Base-by-base conservation (phyloP, 2,329 filamentous ascomycete species). In the Zalaria obscura region DNA sequence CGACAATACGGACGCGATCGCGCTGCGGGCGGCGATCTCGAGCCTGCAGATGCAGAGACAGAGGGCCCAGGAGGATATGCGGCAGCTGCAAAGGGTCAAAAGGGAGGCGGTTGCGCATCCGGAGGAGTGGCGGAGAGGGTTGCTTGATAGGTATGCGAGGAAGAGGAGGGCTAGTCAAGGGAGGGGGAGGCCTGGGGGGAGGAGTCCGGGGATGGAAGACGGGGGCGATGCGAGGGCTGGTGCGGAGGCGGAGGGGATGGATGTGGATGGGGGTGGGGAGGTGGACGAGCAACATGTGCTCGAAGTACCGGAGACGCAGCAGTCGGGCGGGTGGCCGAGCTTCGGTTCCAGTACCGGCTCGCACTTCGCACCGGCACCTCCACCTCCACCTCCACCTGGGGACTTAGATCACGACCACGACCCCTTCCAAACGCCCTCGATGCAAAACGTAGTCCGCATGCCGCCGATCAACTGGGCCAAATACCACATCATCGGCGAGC, bases 381-480 rank as follows among this genome's bases (percentile, higher is more conserved):
- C 43, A 25, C 35, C 35, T 47, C 18, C 25, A 35, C 34, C 32
- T 7, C 36, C n/a, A 36, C 33, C n/a, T 18, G 39, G 35, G 18
- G 18, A 18, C 18, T 18, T 18, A 18, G 18, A 11, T 35, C 33
- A 18, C 10, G 25, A 25, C 37, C n/a, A 11, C 38, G 38, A 3
- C 46, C 50, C 26, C 87, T 87, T 66, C 67, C 74, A 2, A 65
- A 64, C 11, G 73, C 88, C 88, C 0, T 73, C 72, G 9, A 77
- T 83, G 5, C 89, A 95, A 59, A 83, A 83, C 50, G 68, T 96
- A 1, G 80, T 93, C 26, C 78, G 88, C 34, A 86, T 80, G 64
- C 89, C 89, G 5, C 82, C 85, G 5, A 80, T 96, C 55, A 94
- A 95, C 65, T 96, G 89, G 89, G 76, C 79, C 8, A 88, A 94